Evolutionary conservation across 1,139 yeast species (phyloP).

Genomic region (Kluyveromyces marxianus): DNA sequence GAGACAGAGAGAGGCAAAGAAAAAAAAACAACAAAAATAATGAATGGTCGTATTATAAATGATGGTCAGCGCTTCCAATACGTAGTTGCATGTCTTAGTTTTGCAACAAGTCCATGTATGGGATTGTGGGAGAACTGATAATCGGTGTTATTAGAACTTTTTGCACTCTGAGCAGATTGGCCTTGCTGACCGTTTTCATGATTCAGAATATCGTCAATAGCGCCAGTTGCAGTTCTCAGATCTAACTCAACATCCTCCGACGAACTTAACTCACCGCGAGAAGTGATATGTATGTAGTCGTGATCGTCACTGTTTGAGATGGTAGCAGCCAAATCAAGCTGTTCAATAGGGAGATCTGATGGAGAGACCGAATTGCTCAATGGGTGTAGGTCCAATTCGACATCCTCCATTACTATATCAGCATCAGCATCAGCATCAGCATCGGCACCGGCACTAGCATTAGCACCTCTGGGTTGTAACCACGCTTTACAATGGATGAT

Average conservation of each 20-base stretch:
- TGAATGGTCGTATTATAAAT: neutral
- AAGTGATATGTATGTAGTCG: conserved; percentile 21
- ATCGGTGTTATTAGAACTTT: too few species aligned
- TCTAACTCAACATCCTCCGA: conserved; percentile 19
- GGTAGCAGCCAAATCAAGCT: neutral
- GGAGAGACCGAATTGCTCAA: conserved; percentile 1
- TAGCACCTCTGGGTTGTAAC: conserved; percentile 11
- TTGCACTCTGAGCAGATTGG: neutral
- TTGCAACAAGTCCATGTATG: conserved; percentile 16
- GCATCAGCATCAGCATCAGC: conserved; percentile 9
- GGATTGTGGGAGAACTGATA: neutral
- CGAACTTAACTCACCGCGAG: conserved; percentile 22
- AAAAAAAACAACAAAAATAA: neutral
- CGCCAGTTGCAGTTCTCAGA: conserved; percentile 2
- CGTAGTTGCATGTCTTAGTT: conserved; percentile 16
- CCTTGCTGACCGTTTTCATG: neutral
- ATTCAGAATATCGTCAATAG: conserved; percentile 2
- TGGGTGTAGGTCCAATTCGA: conserved; percentile 4
- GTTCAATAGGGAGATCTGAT: neutral
- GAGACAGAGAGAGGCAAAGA: neutral
- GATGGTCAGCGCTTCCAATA: conserved; percentile 14
- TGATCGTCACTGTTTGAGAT: conserved; percentile 5
- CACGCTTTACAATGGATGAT: conserved; percentile 6
- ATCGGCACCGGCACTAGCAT: conserved; percentile 9
- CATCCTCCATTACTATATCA: conserved; percentile 10